Evolutionary conservation across 148 eudicot genomes (phyloP).

Genomic region (Cornus suecica): DNA sequence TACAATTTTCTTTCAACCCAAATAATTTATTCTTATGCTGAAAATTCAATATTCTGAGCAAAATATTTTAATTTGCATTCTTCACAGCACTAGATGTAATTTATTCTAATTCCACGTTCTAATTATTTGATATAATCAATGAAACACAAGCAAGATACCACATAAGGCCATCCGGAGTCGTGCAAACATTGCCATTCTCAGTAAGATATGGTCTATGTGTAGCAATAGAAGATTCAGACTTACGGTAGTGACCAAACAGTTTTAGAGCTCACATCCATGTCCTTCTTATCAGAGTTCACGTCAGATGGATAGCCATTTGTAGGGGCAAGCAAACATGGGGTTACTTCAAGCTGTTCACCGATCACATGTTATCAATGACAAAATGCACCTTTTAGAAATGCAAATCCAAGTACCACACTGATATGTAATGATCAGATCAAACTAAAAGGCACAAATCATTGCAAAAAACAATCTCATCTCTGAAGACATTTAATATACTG

Average conservation of each 20-base stretch:
- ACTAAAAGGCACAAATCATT: background rate
- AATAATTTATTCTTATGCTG: background rate
- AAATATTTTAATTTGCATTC: background rate
- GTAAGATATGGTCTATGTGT: background rate
- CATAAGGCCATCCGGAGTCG: background rate
- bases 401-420: background rate
- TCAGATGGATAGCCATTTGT: conserved; percentile 26
- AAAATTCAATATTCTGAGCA: background rate
- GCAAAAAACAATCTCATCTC: background rate
- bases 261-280: conserved; percentile 42
- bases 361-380: background rate
- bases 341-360: conserved; percentile 68
- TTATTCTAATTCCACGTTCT: background rate
- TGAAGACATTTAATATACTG: background rate
- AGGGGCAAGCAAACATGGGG: conserved; percentile 81
- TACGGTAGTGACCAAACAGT: conserved; percentile 92
- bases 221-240: conserved; percentile 25
- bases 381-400: background rate
- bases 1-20: background rate
- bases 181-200: background rate
- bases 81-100: background rate
- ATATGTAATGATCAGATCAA: background rate
- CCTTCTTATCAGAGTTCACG: conserved; percentile 22
- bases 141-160: conserved; percentile 13
- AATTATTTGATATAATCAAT: background rate